These are phyloP conservation scores for Calonectria crousiana DNA, from an alignment of 2,329 filamentous ascomycete species.

Conservation along the genomic window DNA sequence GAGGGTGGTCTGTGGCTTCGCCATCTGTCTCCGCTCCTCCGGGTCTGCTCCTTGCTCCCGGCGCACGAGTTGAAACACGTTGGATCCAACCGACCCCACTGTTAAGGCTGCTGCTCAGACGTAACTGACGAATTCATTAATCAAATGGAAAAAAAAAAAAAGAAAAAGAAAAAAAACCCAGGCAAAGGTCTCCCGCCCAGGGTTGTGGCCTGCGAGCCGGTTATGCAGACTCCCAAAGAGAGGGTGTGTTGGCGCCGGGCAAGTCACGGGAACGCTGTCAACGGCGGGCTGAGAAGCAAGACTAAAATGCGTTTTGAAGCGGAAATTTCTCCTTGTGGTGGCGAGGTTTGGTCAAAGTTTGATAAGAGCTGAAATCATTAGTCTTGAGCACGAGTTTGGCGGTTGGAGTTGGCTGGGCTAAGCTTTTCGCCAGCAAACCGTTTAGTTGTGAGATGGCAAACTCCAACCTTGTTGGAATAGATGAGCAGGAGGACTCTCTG, in stretches of 20 bases:
- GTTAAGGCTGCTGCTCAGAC: not conserved
- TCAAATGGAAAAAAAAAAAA: not conserved
- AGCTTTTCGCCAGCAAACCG: not conserved
- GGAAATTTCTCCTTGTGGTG: not conserved
- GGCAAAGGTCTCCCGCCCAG: not conserved
- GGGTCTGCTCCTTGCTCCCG: not conserved
- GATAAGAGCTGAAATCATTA: not conserved
- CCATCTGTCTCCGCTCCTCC: not conserved
- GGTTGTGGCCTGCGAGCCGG: not conserved
- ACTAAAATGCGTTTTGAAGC: not conserved
- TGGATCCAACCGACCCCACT: not conserved
- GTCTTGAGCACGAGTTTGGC: not conserved
- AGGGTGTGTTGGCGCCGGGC: not conserved
- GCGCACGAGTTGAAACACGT: not conserved
- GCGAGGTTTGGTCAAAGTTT: not conserved
- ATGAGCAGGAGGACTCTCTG: not conserved
- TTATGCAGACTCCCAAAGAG: not conserved
- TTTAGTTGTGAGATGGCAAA: not conserved
- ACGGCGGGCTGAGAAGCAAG: not conserved
- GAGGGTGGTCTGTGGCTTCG: slow-evolving; percentile 1
- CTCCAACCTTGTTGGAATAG: not conserved
- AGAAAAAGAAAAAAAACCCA: not conserved
- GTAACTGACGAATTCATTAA: not conserved
- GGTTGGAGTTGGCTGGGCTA: not conserved
- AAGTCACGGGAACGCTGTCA: not conserved